Percentiles rank a stretch among this genome's conserved stretches.
These are phyloP conservation scores for Nicotiana sylvestris DNA, from an alignment of 257 asterid species.

Conservation along the genomic window DNA sequence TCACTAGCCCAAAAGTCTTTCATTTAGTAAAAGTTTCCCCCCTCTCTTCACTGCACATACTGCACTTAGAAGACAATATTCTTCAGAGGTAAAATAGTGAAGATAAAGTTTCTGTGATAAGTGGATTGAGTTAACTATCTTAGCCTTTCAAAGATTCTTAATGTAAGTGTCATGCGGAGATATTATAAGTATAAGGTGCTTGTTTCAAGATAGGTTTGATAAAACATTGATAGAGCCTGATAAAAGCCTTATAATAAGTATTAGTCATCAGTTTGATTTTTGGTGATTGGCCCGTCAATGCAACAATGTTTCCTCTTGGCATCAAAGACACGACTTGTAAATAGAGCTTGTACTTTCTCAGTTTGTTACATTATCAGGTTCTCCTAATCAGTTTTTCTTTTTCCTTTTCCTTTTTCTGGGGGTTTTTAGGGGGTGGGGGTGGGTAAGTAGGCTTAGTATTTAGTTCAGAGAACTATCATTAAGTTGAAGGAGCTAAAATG, in stretches of 20 bases:
- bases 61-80: neutral
- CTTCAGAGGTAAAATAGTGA: neutral
- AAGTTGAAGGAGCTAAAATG: too few relatives aligned
- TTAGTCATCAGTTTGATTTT: neutral
- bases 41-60: neutral
- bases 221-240: neutral
- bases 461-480: too few relatives aligned
- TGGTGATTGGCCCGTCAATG: neutral
- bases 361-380: neutral
- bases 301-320: neutral
- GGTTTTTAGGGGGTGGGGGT: too few relatives aligned
- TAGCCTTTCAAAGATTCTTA: neutral
- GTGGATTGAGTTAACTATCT: neutral
- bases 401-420: neutral
- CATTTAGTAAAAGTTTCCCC: neutral
- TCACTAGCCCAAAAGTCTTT: neutral
- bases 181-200: neutral
- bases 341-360: neutral
- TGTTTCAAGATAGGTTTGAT: neutral
- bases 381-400: neutral
- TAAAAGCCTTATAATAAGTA: neutral
- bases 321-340: neutral
- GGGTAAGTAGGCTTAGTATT: too few relatives aligned
- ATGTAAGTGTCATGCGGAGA: neutral
- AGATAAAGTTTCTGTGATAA: neutral